Evolutionary conservation across 2,329 filamentous ascomycete genomes (phyloP).

Genomic region (Phialophora tarda): DNA sequence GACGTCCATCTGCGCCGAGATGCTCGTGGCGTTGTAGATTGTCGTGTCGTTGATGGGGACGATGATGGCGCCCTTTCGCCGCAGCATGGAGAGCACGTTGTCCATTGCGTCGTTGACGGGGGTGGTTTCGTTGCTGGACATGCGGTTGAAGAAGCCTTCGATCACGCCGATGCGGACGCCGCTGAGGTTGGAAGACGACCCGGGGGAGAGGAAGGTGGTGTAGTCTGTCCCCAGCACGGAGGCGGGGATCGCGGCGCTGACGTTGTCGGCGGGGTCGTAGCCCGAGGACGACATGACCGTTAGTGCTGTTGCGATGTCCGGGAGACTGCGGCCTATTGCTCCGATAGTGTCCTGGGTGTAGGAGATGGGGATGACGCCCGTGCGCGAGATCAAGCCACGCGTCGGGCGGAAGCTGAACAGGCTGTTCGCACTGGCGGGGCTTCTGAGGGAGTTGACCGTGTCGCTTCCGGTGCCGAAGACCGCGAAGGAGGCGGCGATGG

Average conservation of each 20-base stretch:
- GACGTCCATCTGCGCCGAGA: conserved; percentile 60
- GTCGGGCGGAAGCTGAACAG: conserved; percentile 47
- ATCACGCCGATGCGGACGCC: conserved; percentile 57
- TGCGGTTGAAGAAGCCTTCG: conserved; percentile 65
- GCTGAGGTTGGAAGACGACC: conserved; percentile 42
- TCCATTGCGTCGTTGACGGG: conserved; percentile 63
- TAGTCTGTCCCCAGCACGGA: conserved; percentile 55
- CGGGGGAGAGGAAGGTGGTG: conserved; percentile 46
- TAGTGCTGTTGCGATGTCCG: conserved; percentile 58
- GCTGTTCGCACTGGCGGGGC: conserved; percentile 43
- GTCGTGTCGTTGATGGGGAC: conserved; percentile 56
- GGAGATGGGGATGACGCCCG: conserved; percentile 43
- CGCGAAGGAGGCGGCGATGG: conserved; percentile 44
- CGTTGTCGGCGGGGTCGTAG: conserved; percentile 59
- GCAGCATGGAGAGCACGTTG: conserved; percentile 54
- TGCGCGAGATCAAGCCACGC: conserved; percentile 41
- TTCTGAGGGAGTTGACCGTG: conserved; percentile 45
- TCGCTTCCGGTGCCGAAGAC: conserved; percentile 46
- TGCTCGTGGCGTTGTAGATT: conserved; percentile 58
- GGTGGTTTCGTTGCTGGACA: conserved; percentile 57
- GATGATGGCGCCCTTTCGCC: conserved; percentile 56
- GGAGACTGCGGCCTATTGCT: conserved; percentile 48
- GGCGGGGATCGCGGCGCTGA: conserved; percentile 54
- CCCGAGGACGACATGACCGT: conserved; percentile 61
- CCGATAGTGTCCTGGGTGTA: conserved; percentile 39